A percentile compares a stretch with the other conserved stretches of the same genome.
Evolutionary conservation across 2,329 filamentous ascomycete genomes (phyloP).

Genomic region (Didymellaceae sp.): DNA sequence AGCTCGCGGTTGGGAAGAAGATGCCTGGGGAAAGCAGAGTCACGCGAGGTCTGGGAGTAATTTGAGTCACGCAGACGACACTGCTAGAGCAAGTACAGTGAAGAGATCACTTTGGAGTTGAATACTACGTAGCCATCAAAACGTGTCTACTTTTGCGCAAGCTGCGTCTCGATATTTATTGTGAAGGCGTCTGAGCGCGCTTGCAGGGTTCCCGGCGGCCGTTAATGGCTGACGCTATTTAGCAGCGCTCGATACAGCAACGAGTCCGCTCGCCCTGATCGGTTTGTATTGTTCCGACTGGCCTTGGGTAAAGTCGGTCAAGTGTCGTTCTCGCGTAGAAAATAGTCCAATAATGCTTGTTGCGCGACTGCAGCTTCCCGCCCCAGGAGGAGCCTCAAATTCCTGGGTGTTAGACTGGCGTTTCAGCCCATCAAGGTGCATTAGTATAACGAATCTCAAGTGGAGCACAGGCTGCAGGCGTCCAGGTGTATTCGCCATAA

Average conservation of each 20-base stretch:
- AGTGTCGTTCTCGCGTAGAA: constrained; percentile 14
- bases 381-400: constrained; percentile 11
- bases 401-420: constrained; percentile 10
- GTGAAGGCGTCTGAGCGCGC: constrained; percentile 11
- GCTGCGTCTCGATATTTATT: no score
- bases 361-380: constrained; percentile 4
- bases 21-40: not conserved
- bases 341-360: no score
- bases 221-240: not conserved
- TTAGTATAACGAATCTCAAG: constrained; percentile 13
- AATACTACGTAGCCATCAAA: no score
- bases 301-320: not conserved
- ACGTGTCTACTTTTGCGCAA: no score
- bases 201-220: constrained; percentile 3
- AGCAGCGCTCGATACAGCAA: constrained; percentile 11
- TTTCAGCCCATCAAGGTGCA: constrained; percentile 13
- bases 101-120: no score
- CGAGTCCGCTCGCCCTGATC: constrained; percentile 11
- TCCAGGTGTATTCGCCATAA: constrained; percentile 13
- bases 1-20: constrained; percentile 3
- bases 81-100: not conserved
- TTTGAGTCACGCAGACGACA: not conserved
- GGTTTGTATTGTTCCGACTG: constrained; percentile 10
- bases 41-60: no score
- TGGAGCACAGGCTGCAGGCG: constrained; percentile 5